Percentiles rank a stretch among this genome's conserved stretches.
Evolutionary conservation across 1,284 basidiomycete genomes (phyloP).

Genomic region (Rhodotorula sp.): DNA sequence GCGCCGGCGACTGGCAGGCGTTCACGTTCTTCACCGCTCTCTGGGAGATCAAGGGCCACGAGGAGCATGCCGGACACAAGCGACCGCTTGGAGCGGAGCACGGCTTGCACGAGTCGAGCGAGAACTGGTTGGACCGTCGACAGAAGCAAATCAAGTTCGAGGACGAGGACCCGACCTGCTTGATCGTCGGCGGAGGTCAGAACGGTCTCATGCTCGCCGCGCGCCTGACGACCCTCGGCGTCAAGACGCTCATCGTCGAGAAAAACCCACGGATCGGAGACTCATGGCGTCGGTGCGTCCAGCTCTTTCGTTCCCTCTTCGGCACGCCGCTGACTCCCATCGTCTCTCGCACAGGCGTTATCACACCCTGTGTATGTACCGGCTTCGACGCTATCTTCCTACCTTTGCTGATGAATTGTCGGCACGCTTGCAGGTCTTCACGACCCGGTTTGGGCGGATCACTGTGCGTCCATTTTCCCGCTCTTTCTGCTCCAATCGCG

Average conservation of each 20-base stretch:
- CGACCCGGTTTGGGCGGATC: slow-evolving; percentile 44
- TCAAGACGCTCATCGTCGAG: slow-evolving; percentile 47
- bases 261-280: slow-evolving; percentile 45
- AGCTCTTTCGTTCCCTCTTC: background rate
- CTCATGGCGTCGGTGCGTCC: slow-evolving; percentile 40
- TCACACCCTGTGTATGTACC: slow-evolving; percentile 1
- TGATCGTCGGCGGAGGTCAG: slow-evolving; percentile 47
- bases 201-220: slow-evolving; percentile 48
- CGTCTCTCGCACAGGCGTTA: background rate
- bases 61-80: slow-evolving; percentile 31
- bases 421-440: slow-evolving; percentile 45
- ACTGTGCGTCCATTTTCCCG: slow-evolving; percentile 24
- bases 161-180: slow-evolving; percentile 41
- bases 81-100: slow-evolving; percentile 44
- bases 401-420: too few relatives aligned
- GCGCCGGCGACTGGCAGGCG: slow-evolving; percentile 40
- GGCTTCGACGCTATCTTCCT: background rate
- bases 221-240: slow-evolving; percentile 45
- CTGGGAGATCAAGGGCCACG: slow-evolving; percentile 44
- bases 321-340: background rate
- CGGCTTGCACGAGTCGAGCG: slow-evolving; percentile 32
- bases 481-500: slow-evolving; percentile 2
- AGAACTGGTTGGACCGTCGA: slow-evolving; percentile 44
- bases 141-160: slow-evolving; percentile 36
- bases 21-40: slow-evolving; percentile 43